Evolutionary conservation across 257 asterid species (phyloP).

Genomic region (Plantago ovata): DNA sequence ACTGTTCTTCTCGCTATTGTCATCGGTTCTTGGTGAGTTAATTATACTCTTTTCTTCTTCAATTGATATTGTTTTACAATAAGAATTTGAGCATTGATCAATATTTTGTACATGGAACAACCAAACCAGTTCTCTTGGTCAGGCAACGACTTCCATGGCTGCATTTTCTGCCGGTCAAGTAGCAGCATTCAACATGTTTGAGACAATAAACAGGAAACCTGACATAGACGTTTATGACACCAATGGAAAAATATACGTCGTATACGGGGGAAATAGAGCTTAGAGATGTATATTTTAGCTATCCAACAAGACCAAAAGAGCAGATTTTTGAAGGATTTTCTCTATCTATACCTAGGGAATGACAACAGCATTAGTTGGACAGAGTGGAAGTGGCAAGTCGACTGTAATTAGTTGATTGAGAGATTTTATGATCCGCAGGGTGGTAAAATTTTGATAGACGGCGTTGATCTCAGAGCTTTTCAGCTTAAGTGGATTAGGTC

Average conservation of each 20-base stretch:
- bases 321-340: slow-evolving; percentile 54
- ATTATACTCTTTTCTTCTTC: too few species aligned
- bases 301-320: slow-evolving; percentile 59
- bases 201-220: slow-evolving; percentile 49
- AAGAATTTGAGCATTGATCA: too few species aligned
- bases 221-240: slow-evolving; percentile 49
- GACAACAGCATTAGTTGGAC: slow-evolving; percentile 4
- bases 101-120: too few species aligned
- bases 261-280: slow-evolving; percentile 53
- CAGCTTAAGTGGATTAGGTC: slow-evolving; percentile 32
- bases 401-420: slow-evolving; percentile 1
- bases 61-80: too few species aligned
- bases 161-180: slow-evolving; percentile 66
- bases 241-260: slow-evolving; percentile 37
- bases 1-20: slow-evolving; percentile 48
- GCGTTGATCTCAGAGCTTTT: slow-evolving; percentile 10
- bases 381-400: neutral
- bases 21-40: too few species aligned
- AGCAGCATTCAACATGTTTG: slow-evolving; percentile 65
- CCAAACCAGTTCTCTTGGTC: slow-evolving; percentile 68
- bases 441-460: neutral
- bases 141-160: slow-evolving; percentile 59
- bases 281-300: slow-evolving; percentile 44
- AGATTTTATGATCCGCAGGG: slow-evolving; percentile 2
- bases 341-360: slow-evolving; percentile 48